Base-by-base conservation (phyloP, 345 rosid genomes). In the Lepidium aucheri region DNA sequence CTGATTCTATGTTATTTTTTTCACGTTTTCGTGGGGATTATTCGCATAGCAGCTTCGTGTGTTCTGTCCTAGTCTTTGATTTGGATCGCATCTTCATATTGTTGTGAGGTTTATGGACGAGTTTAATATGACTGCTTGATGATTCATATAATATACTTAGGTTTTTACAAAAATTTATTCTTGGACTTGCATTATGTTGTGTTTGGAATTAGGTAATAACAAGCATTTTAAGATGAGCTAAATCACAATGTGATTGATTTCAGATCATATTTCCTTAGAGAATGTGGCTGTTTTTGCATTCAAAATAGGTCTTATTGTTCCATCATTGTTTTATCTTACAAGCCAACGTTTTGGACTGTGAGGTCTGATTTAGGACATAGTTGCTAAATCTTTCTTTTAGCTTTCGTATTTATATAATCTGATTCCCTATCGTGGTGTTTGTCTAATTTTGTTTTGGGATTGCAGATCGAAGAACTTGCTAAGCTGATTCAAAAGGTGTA, bases 401-500 rank as follows among this genome's bases (percentile, higher is more conserved):
- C 32, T 26, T 34, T 44, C 38, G 18, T 9, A 15, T 65, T 71
- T 53, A 28, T 62, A 7, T 16, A 34, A n/a, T 60, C 20, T 60
- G 22, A 13, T 49, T 58, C 44, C 42, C 34, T 39, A 10, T 60
- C 20, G 30, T 53, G 57, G 24, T 45, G 22, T 35, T 41, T 45
- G 33, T 22, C 43, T 75, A 69, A 26, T 75, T 64, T 73, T 53
- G 5, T 59, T 46, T 67, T 67, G 5, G 49, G 13, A 44, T 61
- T 73, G 76, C 82, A 87, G 95, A 82, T 85, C 44, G 82, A 83
- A 57, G 74, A 78, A 30, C 87, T 87, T 69, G 85, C 83, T 40
- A 75, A 53, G 78, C 12, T 81, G 68, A 79, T 85, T 51, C 79
- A 74, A 62, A 77, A 83, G 89, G 91, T 87, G 61, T 46, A 75